Percentiles rank a stretch among this genome's conserved stretches.
Evolutionary conservation across 306 rosid species (phyloP).

Genomic region (Acacia melanoxylon): DNA sequence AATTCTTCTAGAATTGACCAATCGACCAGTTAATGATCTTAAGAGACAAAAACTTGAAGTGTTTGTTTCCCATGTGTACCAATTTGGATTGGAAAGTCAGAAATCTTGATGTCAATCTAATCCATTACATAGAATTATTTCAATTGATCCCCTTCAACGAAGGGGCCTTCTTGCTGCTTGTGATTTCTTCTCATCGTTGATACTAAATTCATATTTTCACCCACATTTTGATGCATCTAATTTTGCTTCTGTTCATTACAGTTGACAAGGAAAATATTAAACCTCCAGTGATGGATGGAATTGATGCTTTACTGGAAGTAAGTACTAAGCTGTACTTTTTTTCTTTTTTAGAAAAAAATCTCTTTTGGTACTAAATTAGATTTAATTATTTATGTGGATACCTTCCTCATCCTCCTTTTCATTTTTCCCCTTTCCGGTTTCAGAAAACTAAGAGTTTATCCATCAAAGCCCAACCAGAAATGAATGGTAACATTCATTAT

Average conservation of each 20-base stretch:
- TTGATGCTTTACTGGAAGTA: slow-evolving; percentile 64
- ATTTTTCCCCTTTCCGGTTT: background rate
- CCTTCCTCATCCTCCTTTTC: background rate
- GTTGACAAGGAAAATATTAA: slow-evolving; percentile 64
- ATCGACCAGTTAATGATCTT: background rate
- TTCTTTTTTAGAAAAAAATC: background rate
- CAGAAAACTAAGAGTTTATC: slow-evolving; percentile 59
- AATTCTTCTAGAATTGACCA: slow-evolving; percentile 8
- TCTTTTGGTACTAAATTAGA: slow-evolving; percentile 7
- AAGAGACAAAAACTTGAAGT: background rate
- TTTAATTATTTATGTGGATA: slow-evolving; percentile 11
- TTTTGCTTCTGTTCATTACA: slow-evolving; percentile 27
- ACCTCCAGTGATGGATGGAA: slow-evolving; percentile 77
- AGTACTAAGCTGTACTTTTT: slow-evolving; percentile 29
- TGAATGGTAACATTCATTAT: slow-evolving; percentile 47
- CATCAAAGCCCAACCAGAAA: slow-evolving; percentile 34
- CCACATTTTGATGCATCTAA: background rate
- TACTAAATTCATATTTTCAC: background rate
- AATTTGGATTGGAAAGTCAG: background rate
- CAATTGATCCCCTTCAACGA: slow-evolving; percentile 1
- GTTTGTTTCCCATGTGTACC: background rate
- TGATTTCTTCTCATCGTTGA: background rate
- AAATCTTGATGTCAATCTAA: background rate
- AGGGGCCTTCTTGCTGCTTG: background rate
- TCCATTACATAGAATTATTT: background rate